Base-by-base conservation (phyloP, 176 grass and related monocot genomes). In the Eragrostis curvula region DNA sequence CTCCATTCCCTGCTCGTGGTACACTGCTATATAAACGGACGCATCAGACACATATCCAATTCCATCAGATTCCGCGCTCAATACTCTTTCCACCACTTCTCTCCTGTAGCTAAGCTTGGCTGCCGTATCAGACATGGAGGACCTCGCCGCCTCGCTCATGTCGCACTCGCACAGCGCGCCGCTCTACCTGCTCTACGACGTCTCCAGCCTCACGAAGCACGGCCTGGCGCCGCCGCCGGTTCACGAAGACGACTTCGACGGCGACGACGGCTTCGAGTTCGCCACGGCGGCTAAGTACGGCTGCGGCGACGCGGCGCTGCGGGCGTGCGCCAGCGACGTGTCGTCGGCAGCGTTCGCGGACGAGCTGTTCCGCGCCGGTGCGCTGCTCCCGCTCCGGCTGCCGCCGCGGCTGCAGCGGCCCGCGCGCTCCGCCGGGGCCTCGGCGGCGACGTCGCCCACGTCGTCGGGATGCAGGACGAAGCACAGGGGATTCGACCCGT, bases 141-240 rank as follows among this genome's bases (percentile, higher is more conserved):
- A 80, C 51, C 87, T 88, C 69, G 61, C 81, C 17, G 69, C 75
- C 15, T 61, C 81, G 29, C 42, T 80, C 78, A 68, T 59, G 60
- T 73, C 75, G 16, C 41, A 42, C 81, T 73, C 66, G 17, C 83
- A 82, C 66, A 90, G 88, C 83, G 88, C 88, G 68, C 88, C 83
- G 25, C 88, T 90, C 66, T 90, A 86, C 78, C 57, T 86, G 45
- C 81, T 85, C 46, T 90, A 73, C 83, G 73, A 77, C 55, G 55
- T 46, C 36, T 52, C 47, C 5, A 27, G 7, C 36, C 59, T 85
- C 29, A 47, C 29, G 1, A 68, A 59, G 17, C 75, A 80, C 29
- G 59, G 66, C 6, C 44, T 36, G 27, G 8, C 3, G n/a, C 41
- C 6, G 32, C 32, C 32, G 8, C 68, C 45, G 9, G 5, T 29